Percentiles rank a stretch among this genome's conserved stretches.
Conservation (phyloP, 441 rosid species). For the Croton laevigatus region DNA sequence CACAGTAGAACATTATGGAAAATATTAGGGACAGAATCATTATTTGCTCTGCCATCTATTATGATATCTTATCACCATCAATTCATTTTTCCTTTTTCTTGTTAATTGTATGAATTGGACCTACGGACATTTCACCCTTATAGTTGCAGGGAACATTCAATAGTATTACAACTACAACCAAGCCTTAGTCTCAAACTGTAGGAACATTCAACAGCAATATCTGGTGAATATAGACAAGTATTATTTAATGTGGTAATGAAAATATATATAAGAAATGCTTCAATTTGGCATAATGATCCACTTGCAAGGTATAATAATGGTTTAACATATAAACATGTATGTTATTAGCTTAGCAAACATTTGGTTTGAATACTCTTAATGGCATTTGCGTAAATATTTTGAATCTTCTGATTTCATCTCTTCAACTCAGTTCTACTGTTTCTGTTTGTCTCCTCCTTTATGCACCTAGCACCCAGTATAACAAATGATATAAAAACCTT, state of each 20-base stretch:
- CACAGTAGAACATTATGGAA: too few relatives aligned
- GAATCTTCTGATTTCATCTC: neutral
- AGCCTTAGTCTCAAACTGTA: too few relatives aligned
- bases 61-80: neutral
- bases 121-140: neutral
- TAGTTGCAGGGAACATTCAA: neutral
- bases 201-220: neutral
- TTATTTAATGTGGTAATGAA: conserved; percentile 5
- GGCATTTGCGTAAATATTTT: neutral
- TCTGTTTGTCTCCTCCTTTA: neutral
- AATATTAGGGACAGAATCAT: too few relatives aligned
- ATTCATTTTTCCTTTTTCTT: neutral
- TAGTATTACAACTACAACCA: neutral
- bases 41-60: neutral
- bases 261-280: neutral
- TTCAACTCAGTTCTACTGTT: neutral
- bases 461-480: too few relatives aligned
- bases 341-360: neutral
- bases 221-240: neutral
- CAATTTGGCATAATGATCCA: neutral
- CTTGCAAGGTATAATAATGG: neutral
- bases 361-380: neutral
- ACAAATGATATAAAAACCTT: neutral
- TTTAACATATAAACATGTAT: neutral
- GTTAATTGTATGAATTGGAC: neutral